Evolutionary conservation across 2,329 filamentous ascomycete species (phyloP).

Genomic region (Neonectria faginata): DNA sequence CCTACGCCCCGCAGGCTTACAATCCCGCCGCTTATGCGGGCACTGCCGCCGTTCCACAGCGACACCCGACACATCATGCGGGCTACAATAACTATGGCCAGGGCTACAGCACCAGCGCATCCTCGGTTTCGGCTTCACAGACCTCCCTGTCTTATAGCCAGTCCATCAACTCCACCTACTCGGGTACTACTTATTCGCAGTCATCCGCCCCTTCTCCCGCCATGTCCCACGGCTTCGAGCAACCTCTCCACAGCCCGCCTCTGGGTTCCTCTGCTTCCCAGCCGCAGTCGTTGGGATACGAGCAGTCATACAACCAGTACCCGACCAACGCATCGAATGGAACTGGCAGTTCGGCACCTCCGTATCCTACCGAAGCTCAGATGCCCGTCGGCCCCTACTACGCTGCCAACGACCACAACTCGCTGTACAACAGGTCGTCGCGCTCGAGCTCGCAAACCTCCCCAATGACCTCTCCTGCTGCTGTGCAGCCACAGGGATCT

Average conservation of each 20-base stretch:
- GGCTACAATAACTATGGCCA: conserved; percentile 61
- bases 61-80: conserved; percentile 64
- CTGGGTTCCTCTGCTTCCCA: conserved; percentile 45
- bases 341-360: conserved; percentile 56
- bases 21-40: conserved; percentile 70
- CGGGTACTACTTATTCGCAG: conserved; percentile 44
- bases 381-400: conserved; percentile 67
- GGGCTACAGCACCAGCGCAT: conserved; percentile 53
- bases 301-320: conserved; percentile 54
- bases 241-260: conserved; percentile 54
- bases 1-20: conserved; percentile 66
- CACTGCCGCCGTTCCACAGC: conserved; percentile 58
- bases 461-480: conserved; percentile 59
- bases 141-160: conserved; percentile 52
- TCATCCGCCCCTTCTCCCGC: conserved; percentile 45
- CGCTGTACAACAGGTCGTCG: conserved; percentile 57
- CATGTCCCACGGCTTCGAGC: conserved; percentile 55
- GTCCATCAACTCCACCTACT: conserved; percentile 52
- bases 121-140: conserved; percentile 47
- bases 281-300: conserved; percentile 50
- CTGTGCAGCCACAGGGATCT: conserved; percentile 55
- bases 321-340: conserved; percentile 55
- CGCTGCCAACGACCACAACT: conserved; percentile 58
- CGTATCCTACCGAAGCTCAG: conserved; percentile 64
- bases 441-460: conserved; percentile 65